Evolutionary conservation across 345 rosid species (phyloP), one percentile per base, ranked within the genome.

Genomic region (Moricandia moricandioides): DNA sequence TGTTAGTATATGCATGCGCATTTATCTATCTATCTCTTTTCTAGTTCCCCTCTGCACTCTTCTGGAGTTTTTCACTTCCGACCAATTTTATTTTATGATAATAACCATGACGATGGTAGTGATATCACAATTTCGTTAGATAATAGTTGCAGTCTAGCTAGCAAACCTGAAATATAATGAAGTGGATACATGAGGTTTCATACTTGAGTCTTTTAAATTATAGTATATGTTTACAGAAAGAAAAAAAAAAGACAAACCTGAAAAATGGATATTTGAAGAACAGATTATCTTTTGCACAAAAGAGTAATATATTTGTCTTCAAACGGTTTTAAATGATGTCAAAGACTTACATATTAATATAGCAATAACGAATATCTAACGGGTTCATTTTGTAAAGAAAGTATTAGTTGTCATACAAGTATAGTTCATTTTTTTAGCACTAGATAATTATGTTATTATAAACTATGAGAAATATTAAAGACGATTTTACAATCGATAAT

Each of bases 1-100:
- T 76, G 75, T 56, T 71, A 13, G 16, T 45, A 45, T 63, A 64
- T 83, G 93, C 92, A 87, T 87, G 89, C 89, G 91, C 85, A 76
- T 78, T 45, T 45, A 45, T n/a, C 0, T 45, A 6, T 13, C 17
- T 45, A 16, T 45, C 51, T 45, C 51, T 69, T 77, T 76, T 67
- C 80, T 77, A 45, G 55, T 69, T 62, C 27, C 35, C n/a, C 57
- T 49, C 39, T 58, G 67, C 64, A 78, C 67, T 78, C 63, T 71
- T 78, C 73, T 78, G 18, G 81, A 14, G 17, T 45, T 13, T 45
- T 45, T 45, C 51, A 66, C 37, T 51, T 60, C 67, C 34, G 37
- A 49, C 47, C 58, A 29, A 1, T 71, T 14, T 64, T 47, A 47
- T 27, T 34, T 71, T 57, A 58, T 64, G 4, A 45, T 56, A 64